Conservation (phyloP, 2,329 filamentous ascomycete species). For the Fusarium sp. region DNA sequence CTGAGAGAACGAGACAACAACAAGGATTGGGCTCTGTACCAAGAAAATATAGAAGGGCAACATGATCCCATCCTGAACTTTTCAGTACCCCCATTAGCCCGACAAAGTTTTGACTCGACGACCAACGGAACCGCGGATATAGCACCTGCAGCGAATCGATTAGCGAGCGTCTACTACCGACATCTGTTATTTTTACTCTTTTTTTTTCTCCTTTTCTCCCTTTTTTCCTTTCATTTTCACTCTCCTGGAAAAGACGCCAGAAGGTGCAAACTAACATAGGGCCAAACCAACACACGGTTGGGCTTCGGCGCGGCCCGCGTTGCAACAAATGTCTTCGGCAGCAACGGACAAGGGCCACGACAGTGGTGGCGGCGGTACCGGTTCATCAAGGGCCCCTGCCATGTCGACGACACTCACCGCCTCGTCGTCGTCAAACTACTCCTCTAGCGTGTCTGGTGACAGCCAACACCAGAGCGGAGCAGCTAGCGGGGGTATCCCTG, state of each 20-base stretch:
- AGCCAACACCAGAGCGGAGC: conserved; percentile 25
- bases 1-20: conserved; percentile 26
- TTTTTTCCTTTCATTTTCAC: background rate
- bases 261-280: conserved; percentile 20
- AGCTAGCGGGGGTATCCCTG: conserved; percentile 25
- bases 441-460: conserved; percentile 37
- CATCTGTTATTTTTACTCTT: background rate
- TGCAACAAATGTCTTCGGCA: conserved; percentile 24
- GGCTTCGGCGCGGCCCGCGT: conserved; percentile 34
- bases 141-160: conserved; percentile 7
- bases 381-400: conserved; percentile 9
- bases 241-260: background rate
- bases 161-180: background rate
- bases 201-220: background rate
- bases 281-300: conserved; percentile 12
- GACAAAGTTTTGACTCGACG: conserved; percentile 1
- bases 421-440: conserved; percentile 37
- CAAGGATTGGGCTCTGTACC: conserved; percentile 9
- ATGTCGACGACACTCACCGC: conserved; percentile 34
- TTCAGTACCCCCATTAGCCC: conserved; percentile 6
- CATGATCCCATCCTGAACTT: conserved; percentile 19
- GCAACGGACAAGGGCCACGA: conserved; percentile 17
- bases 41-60: conserved; percentile 29
- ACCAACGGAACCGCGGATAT: conserved; percentile 2
- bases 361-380: conserved; percentile 6